Evolutionary conservation across 2,329 filamentous ascomycete genomes (phyloP).

Genomic region (Botrytis pseudocinerea): DNA sequence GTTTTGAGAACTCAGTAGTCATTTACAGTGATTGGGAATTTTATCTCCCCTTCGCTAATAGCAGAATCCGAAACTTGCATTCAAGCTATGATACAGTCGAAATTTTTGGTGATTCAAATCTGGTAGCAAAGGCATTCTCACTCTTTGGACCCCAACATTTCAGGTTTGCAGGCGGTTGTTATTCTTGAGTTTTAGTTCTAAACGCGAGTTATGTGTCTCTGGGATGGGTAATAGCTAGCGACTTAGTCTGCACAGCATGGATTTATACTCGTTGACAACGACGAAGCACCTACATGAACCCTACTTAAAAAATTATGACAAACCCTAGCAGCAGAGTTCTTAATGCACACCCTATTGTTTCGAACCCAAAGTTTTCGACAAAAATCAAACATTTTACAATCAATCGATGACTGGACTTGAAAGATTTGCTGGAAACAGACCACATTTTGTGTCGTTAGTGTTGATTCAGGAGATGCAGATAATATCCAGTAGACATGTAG

Average conservation of each 20-base stretch:
- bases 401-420: background rate
- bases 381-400: too few species aligned
- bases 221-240: too few species aligned
- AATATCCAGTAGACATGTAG: background rate
- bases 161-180: too few species aligned
- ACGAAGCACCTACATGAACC: too few species aligned
- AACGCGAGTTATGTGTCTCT: too few species aligned
- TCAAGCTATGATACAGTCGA: background rate
- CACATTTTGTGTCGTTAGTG: fast-evolving
- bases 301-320: too few species aligned
- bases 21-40: background rate
- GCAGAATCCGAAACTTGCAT: background rate
- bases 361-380: fast-evolving
- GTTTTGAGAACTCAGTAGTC: background rate
- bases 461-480: background rate
- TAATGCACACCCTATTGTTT: background rate
- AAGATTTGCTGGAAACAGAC: background rate
- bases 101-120: fast-evolving
- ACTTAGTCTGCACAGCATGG: too few species aligned
- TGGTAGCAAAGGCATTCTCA: background rate
- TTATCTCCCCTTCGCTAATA: background rate
- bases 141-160: too few species aligned
- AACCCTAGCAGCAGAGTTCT: background rate
- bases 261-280: background rate
- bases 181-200: too few species aligned